Evolutionary conservation across 2,329 filamentous ascomycete species (phyloP).

Genomic region (Botrytis medusae): DNA sequence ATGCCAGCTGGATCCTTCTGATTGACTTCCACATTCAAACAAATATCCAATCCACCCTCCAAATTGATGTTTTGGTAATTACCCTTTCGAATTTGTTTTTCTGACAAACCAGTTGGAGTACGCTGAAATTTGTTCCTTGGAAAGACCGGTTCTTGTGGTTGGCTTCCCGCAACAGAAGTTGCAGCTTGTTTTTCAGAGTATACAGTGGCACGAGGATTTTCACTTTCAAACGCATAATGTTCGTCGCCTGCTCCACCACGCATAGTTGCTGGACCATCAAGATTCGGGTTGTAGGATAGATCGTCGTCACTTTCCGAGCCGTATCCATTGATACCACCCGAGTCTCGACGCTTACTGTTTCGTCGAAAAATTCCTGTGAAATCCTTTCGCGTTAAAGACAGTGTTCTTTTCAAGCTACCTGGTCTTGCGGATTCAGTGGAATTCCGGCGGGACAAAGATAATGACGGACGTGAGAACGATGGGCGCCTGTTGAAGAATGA

Average conservation of each 20-base stretch:
- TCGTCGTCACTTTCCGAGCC: conserved; percentile 51
- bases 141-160: conserved; percentile 26
- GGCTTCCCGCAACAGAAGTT: conserved; percentile 32
- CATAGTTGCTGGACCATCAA: conserved; percentile 30
- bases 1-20: conserved; percentile 82
- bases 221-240: conserved; percentile 47
- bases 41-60: conserved; percentile 81
- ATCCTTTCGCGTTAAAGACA: conserved; percentile 60
- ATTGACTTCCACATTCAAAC: conserved; percentile 85
- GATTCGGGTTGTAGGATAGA: conserved; percentile 23
- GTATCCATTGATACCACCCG: conserved; percentile 56
- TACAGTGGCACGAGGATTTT: conserved; percentile 24
- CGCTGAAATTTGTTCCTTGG: conserved; percentile 54
- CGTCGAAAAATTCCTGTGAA: conserved; percentile 48
- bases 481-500: conserved; percentile 47
- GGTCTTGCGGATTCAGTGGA: conserved; percentile 44
- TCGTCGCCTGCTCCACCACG: conserved; percentile 44
- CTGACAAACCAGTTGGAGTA: conserved; percentile 66
- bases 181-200: conserved; percentile 28
- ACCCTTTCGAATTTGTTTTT: conserved; percentile 58
- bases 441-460: conserved; percentile 37
- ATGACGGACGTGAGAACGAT: conserved; percentile 39
- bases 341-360: conserved; percentile 46
- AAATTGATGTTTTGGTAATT: conserved; percentile 67
- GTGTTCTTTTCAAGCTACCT: conserved; percentile 48